Percentiles rank a stretch among this genome's conserved stretches.
phyloP scores from a whole-genome alignment of 306 rosid species.

The Gillenia trifoliata region DNA sequence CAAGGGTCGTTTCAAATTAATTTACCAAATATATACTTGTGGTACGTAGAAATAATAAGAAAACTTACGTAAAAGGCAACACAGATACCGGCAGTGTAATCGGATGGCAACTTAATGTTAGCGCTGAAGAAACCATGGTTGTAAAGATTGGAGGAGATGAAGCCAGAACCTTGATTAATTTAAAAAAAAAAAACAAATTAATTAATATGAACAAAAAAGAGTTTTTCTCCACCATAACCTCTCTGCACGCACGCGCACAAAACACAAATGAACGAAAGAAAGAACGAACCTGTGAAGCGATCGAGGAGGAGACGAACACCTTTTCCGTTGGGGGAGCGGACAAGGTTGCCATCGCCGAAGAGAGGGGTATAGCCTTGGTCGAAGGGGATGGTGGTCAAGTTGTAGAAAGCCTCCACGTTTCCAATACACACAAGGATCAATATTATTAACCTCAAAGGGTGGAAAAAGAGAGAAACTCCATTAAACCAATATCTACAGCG shows the following conservation, averaged over 20 bases:
- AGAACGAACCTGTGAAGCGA: constrained; percentile 66
- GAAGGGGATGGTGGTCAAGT: constrained; percentile 66
- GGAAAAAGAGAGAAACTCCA: constrained; percentile 11
- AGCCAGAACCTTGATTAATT: constrained; percentile 67
- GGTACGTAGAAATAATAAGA: too few relatives aligned
- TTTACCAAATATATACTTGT: too few relatives aligned
- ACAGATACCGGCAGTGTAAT: constrained; percentile 81
- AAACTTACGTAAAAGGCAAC: constrained; percentile 82
- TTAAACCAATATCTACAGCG: neutral
- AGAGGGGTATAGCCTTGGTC: constrained; percentile 57
- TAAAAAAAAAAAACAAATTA: neutral
- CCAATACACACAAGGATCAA: neutral
- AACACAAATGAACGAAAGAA: neutral
- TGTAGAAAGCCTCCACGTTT: constrained; percentile 39
- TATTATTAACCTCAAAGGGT: neutral
- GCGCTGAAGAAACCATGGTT: constrained; percentile 92
- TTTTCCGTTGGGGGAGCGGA: constrained; percentile 70
- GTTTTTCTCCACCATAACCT: too few relatives aligned
- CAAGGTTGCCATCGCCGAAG: constrained; percentile 75
- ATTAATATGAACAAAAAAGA: neutral
- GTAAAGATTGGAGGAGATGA: constrained; percentile 77
- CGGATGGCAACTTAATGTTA: constrained; percentile 77
- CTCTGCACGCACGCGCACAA: too few relatives aligned
- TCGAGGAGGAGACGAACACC: constrained; percentile 84
- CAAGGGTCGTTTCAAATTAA: too few relatives aligned